A percentile compares a stretch with the other conserved stretches of the same genome.
phyloP scores from a whole-genome alignment of 768 basidiomycete species.

The Phylloporus arenicola region DNA sequence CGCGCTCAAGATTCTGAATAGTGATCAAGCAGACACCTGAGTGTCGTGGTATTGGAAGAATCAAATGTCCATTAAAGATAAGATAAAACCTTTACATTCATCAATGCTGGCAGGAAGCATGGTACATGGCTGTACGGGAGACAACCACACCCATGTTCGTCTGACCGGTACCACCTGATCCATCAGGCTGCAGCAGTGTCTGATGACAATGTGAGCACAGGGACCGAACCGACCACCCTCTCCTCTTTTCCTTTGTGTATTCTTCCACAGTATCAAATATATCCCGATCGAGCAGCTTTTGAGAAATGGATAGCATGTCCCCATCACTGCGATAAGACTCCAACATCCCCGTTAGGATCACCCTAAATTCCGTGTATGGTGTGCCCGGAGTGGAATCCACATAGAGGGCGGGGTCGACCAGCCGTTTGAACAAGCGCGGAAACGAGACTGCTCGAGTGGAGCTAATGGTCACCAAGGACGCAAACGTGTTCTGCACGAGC shows the following conservation, averaged over 20 bases:
- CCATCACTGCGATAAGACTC: slow-evolving; percentile 91
- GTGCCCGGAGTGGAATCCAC: slow-evolving; percentile 48
- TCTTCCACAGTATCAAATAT: slow-evolving; percentile 69
- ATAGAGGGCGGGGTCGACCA: slow-evolving; percentile 68
- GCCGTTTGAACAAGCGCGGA: slow-evolving; percentile 85
- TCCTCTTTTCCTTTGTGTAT: slow-evolving; percentile 48
- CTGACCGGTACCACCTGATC: slow-evolving; percentile 10
- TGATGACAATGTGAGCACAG: slow-evolving; percentile 52
- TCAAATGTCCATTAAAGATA: not conserved
- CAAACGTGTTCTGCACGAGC: slow-evolving; percentile 81
- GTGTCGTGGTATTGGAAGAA: not conserved
- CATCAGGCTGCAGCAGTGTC: slow-evolving; percentile 32
- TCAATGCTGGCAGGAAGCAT: slow-evolving; percentile 38
- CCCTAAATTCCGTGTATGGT: slow-evolving; percentile 86
- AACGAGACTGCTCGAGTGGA: slow-evolving; percentile 80
- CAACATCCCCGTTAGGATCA: slow-evolving; percentile 90
- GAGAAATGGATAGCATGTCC: slow-evolving; percentile 82
- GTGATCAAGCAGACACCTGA: slow-evolving; percentile 13
- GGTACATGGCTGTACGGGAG: slow-evolving; percentile 58
- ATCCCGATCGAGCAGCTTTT: slow-evolving; percentile 75
- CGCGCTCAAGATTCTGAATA: not conserved
- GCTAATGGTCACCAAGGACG: slow-evolving; percentile 77
- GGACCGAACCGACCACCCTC: slow-evolving; percentile 55
- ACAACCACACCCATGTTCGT: slow-evolving; percentile 37
- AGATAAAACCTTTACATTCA: slow-evolving; percentile 1